These are phyloP conservation scores for Fusarium sulawesiense DNA, from an alignment of 2,329 filamentous ascomycete species.

Conservation along the genomic window DNA sequence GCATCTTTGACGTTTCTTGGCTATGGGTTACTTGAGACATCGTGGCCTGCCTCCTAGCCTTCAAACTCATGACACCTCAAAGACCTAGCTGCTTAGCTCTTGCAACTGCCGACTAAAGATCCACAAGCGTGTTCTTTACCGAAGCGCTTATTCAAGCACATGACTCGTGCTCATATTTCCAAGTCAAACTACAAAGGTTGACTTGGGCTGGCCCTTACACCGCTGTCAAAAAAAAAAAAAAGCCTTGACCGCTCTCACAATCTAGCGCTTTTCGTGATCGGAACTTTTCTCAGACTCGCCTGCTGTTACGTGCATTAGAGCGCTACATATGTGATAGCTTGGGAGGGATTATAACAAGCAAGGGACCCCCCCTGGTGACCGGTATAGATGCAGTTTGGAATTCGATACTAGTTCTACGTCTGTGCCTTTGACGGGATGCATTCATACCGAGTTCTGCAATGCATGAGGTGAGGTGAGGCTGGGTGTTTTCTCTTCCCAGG, in stretches of 20 bases:
- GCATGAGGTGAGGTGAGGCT: slow-evolving; percentile 26
- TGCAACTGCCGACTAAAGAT: slow-evolving; percentile 30
- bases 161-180: slow-evolving; percentile 28
- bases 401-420: slow-evolving; percentile 23
- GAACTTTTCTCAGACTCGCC: slow-evolving; percentile 18
- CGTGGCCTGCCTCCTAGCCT: not conserved
- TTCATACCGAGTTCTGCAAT: slow-evolving; percentile 15
- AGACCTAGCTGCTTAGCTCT: slow-evolving; percentile 4
- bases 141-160: slow-evolving; percentile 15
- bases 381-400: slow-evolving; percentile 23
- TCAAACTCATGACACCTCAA: not conserved
- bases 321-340: slow-evolving; percentile 19
- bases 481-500: not conserved
- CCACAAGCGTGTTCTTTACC: slow-evolving; percentile 24
- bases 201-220: slow-evolving; percentile 13
- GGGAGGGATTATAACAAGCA: slow-evolving; percentile 6
- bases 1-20: slow-evolving; percentile 14
- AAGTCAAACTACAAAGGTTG: not conserved
- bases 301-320: slow-evolving; percentile 29
- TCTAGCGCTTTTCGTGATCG: slow-evolving; percentile 9
- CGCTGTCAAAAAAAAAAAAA: slow-evolving; percentile 8
- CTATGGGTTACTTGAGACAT: not conserved
- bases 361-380: slow-evolving; percentile 11
- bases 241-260: slow-evolving; percentile 28
- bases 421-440: slow-evolving; percentile 30